These are phyloP conservation scores for Polychaeton citri DNA, from an alignment of 2,329 filamentous ascomycete species.

Conservation along the genomic window DNA sequence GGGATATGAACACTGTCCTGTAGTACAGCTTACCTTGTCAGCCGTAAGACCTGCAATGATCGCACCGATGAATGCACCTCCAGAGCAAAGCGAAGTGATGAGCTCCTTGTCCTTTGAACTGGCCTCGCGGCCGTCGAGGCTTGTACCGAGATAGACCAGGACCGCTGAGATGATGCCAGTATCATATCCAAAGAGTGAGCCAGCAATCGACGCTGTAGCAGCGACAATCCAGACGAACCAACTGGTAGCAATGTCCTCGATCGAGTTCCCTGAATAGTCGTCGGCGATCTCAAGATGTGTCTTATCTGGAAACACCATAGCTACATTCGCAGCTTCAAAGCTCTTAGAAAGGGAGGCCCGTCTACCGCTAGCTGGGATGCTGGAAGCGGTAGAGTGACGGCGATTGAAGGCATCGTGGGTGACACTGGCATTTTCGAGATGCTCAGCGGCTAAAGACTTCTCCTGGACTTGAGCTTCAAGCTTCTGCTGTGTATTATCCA, in stretches of 20 bases:
- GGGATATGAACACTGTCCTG: slow-evolving; percentile 25
- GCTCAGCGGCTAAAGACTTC: no score
- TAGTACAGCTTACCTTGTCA: slow-evolving; percentile 24
- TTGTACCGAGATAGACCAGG: slow-evolving; percentile 23
- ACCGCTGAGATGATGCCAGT: slow-evolving; percentile 27
- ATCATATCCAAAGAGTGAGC: slow-evolving; percentile 19
- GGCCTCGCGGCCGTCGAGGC: slow-evolving; percentile 17
- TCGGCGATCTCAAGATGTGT: slow-evolving; percentile 9
- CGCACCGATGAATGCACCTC: slow-evolving; percentile 24
- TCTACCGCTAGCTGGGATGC: no score
- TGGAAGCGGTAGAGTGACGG: no score
- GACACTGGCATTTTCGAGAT: no score
- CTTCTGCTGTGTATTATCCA: no score
- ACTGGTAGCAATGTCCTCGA: slow-evolving; percentile 10
- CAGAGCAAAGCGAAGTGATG: slow-evolving; percentile 25
- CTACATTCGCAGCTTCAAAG: no score
- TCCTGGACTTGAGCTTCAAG: no score
- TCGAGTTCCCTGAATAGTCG: slow-evolving; percentile 5
- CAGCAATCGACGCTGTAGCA: slow-evolving; percentile 11
- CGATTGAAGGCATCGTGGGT: no score
- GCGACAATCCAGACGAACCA: slow-evolving; percentile 15
- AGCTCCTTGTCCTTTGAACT: slow-evolving; percentile 24
- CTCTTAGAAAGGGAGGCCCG: no score
- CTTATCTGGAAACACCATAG: slow-evolving; percentile 7
- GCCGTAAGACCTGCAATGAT: slow-evolving; percentile 25